Evolutionary conservation across 2,329 filamentous ascomycete genomes (phyloP).

Genomic region (Neofusicoccum parvum): DNA sequence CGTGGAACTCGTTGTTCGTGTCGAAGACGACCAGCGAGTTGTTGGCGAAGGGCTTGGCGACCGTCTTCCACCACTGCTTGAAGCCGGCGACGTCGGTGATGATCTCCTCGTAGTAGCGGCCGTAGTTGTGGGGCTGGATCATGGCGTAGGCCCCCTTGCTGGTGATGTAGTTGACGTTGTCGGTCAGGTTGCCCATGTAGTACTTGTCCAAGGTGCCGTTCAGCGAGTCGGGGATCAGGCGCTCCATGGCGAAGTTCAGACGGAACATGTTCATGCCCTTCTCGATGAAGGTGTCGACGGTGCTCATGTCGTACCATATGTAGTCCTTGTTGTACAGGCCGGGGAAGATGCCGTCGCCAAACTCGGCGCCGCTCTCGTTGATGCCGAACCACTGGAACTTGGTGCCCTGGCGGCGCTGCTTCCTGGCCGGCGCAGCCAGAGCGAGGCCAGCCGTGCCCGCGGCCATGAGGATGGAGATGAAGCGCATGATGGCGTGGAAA

Average conservation of each 20-base stretch:
- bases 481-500: constrained; percentile 25
- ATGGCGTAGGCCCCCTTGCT: constrained; percentile 51
- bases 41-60: constrained; percentile 42
- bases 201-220: constrained; percentile 47
- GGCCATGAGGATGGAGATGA: constrained; percentile 24
- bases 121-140: constrained; percentile 55
- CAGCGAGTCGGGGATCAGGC: constrained; percentile 53
- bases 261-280: constrained; percentile 61
- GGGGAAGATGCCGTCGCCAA: constrained; percentile 60
- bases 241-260: constrained; percentile 62
- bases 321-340: constrained; percentile 63
- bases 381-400: constrained; percentile 45
- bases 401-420: constrained; percentile 10
- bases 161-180: constrained; percentile 51
- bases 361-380: constrained; percentile 65
- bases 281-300: constrained; percentile 52
- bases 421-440: constrained; percentile 22
- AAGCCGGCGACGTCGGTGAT: constrained; percentile 47
- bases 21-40: constrained; percentile 50
- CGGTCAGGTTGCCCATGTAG: constrained; percentile 49
- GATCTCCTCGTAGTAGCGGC: constrained; percentile 51
- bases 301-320: constrained; percentile 60
- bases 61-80: constrained; percentile 47
- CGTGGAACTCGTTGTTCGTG: constrained; percentile 52
- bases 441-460: constrained; percentile 25